Base-by-base conservation (phyloP, 352 stramenopile genomes). In the Phytophthora fragariae region DNA sequence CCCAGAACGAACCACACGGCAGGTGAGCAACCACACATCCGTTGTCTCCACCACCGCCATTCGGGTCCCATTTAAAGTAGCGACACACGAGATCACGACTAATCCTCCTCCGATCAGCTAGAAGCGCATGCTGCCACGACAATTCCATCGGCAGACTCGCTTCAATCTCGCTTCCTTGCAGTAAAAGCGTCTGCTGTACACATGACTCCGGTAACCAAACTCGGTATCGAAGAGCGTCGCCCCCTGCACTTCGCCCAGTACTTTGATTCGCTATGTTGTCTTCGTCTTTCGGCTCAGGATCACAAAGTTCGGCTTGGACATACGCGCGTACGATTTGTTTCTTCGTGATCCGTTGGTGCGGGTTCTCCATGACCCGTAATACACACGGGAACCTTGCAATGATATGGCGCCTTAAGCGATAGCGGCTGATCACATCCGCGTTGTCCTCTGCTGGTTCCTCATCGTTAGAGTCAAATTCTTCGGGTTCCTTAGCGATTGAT, bases 111-210 rank as follows among this genome's bases (percentile, higher is more conserved):
- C 75, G 68, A 17, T 81, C 60, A 0, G 14, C 47, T 3, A 49
- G 57, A 3, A 59, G 41, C 6, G 76, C 75, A 7, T 55, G 70
- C 1, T 69, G n/a, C 87, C 87, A 94, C 3, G 82, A 80, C 3
- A 61, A 57, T 50, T 67, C 39, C 5, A 62, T 29, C 0, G 58
- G 12, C 9, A 92, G 76, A 73, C 70, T 92, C 3, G 85, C 77
- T 53, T 93, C 87, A 10, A 94, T 65, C 39, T 93, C 76, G 5
- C 68, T 85, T 44, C 85, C 72, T n/a, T 73, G 55, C 8, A 92
- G 72, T 11, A 70, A 15, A 10, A 94, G 24, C 2, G 52, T 71
- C 57, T 93, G 83, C 57, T 93, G 76, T 12, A 77, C 73, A 46
- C 88, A 92, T 8, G 65, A 84, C 1, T 81, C 83, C 9, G 88